Conservation (phyloP, 179 eudicot species). For the Pouteria campechiana region DNA sequence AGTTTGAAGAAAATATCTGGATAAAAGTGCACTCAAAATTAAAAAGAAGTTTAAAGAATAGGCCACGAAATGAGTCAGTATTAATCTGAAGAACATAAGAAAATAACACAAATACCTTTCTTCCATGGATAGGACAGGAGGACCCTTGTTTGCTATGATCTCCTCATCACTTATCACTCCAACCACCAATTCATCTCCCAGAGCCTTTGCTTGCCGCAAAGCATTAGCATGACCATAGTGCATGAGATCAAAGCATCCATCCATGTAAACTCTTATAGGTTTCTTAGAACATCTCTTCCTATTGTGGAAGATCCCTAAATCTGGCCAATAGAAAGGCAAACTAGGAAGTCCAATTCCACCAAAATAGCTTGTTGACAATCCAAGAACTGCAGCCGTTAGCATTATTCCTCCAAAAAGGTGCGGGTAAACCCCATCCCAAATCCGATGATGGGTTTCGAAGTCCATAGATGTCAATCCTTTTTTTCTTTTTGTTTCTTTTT, state of each 20-base stretch:
- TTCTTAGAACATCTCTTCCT: slow-evolving; percentile 46
- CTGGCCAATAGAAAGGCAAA: slow-evolving; percentile 55
- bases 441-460: slow-evolving; percentile 44
- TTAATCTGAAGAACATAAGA: no score
- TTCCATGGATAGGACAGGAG: slow-evolving; percentile 86
- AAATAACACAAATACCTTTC: slow-evolving; percentile 48
- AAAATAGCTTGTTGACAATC: slow-evolving; percentile 75
- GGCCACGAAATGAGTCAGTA: no score
- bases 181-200: slow-evolving; percentile 88
- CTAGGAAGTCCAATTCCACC: slow-evolving; percentile 53
- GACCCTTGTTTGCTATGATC: slow-evolving; percentile 83
- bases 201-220: slow-evolving; percentile 80
- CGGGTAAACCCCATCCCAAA: slow-evolving; percentile 77
- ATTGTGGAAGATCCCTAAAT: slow-evolving; percentile 44
- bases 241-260: slow-evolving; percentile 97
- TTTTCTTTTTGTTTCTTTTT: slow-evolving; percentile 3
- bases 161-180: slow-evolving; percentile 94
- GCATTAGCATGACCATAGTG: slow-evolving; percentile 99
- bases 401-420: slow-evolving; percentile 80
- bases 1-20: no score
- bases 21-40: no score
- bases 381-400: slow-evolving; percentile 79
- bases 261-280: slow-evolving; percentile 82
- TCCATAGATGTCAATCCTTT: slow-evolving; percentile 35
- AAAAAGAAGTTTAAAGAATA: no score